Conservation (phyloP, 2,329 filamentous ascomycete genomes). For the Apiospora arundinis region DNA sequence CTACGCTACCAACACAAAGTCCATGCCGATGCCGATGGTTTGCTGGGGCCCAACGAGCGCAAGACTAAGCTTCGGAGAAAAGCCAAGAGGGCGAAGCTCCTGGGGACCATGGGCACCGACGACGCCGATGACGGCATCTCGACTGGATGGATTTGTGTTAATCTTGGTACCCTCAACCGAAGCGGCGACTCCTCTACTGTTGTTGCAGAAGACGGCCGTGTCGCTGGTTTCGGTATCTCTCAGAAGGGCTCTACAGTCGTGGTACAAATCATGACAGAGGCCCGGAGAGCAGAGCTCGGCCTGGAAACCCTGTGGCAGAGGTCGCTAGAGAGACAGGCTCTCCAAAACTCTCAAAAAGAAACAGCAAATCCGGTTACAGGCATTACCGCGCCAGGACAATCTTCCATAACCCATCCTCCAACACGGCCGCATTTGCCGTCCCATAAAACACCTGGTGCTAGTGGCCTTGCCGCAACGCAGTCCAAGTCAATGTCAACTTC, state of each 20-base stretch:
- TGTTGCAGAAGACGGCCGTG: constrained; percentile 57
- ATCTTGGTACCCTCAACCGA: constrained; percentile 74
- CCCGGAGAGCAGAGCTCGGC: constrained; percentile 57
- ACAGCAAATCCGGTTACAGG: not conserved
- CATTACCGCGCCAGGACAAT: not conserved
- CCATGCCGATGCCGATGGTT: constrained; percentile 80
- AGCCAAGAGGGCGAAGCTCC: constrained; percentile 79
- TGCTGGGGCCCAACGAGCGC: constrained; percentile 88
- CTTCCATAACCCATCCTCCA: constrained; percentile 15
- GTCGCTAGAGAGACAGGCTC: constrained; percentile 31
- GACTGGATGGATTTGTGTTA: constrained; percentile 96
- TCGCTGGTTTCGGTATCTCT: constrained; percentile 77
- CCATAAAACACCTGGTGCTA: constrained; percentile 20
- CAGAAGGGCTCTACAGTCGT: constrained; percentile 59
- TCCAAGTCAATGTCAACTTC: constrained; percentile 13
- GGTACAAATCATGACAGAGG: constrained; percentile 64
- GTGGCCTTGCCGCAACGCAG: not conserved
- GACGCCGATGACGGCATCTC: constrained; percentile 83
- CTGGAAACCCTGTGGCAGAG: constrained; percentile 60
- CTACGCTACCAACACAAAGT: constrained; percentile 76
- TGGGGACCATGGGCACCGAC: constrained; percentile 71
- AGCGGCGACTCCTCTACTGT: constrained; percentile 52
- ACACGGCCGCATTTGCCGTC: constrained; percentile 17
- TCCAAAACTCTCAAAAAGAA: constrained; percentile 17
- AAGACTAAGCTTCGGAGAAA: constrained; percentile 85